Conservation (phyloP, 78 protist genomes). For the Dictyostelium capitatum region DNA sequence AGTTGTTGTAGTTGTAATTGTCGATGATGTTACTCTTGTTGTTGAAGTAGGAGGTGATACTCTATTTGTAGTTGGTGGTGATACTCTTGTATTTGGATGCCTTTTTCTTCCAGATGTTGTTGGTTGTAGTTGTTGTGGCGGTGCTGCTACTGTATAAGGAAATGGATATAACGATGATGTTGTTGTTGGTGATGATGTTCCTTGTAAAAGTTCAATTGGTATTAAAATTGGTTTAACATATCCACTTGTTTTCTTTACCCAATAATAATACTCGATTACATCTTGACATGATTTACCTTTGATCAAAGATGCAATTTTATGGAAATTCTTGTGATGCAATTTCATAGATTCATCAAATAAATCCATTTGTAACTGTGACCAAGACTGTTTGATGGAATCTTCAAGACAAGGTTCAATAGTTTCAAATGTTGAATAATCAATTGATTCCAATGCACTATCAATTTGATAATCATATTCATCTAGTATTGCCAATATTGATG, state of each 20-base stretch:
- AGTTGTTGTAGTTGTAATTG: not conserved
- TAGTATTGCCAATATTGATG: not conserved
- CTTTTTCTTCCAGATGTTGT: not conserved
- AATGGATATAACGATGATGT: not conserved
- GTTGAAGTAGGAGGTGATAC: not conserved
- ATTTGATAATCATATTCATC: conserved; percentile 16
- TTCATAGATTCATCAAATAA: conserved; percentile 14
- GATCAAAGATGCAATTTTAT: not conserved
- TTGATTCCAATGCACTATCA: conserved; percentile 22
- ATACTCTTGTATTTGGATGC: not conserved
- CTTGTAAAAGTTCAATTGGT: not conserved
- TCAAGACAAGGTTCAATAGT: conserved; percentile 22
- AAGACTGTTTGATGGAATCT: conserved; percentile 1
- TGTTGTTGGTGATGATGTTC: not conserved
- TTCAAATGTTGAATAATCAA: conserved; percentile 37
- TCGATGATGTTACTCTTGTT: not conserved
- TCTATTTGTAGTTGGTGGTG: not conserved
- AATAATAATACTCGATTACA: conserved; percentile 29
- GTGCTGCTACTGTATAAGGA: not conserved
- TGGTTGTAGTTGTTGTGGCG: not conserved
- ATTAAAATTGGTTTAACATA: not conserved
- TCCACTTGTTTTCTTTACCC: not conserved
- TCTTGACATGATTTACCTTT: not conserved
- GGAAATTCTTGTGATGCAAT: not conserved
- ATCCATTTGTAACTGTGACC: not conserved